These are phyloP conservation scores for Tolypocladium tropicale DNA, from an alignment of 2,329 filamentous ascomycete species.

Conservation along the genomic window DNA sequence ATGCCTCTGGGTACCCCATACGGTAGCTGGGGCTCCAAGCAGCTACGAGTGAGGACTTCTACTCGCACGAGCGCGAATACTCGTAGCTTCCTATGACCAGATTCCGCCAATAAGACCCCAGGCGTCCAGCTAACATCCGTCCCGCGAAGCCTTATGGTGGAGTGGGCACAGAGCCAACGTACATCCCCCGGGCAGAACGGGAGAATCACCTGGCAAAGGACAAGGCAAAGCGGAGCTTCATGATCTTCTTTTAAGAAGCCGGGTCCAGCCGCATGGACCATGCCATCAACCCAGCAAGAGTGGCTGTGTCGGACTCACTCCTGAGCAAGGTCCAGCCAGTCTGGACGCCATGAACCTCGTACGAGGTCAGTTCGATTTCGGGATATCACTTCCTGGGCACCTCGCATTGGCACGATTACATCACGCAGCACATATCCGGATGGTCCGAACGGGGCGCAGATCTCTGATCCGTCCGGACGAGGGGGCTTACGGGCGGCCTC, in stretches of 20 bases:
- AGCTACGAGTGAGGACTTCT: not conserved
- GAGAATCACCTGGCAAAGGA: not conserved
- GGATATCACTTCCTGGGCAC: not conserved
- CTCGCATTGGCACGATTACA: not conserved
- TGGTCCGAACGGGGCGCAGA: not conserved
- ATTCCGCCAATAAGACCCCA: not conserved
- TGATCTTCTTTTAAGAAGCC: not conserved
- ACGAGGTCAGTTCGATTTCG: not conserved
- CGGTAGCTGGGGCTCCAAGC: not conserved
- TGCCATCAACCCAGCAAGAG: not conserved
- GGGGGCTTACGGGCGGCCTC: not conserved
- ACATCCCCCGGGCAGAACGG: not conserved
- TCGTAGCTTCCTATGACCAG: not conserved
- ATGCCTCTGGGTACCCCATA: not conserved
- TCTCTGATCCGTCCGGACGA: not conserved
- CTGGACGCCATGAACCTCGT: not conserved
- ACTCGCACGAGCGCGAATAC: too few species aligned
- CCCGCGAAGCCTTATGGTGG: not conserved
- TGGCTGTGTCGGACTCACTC: not conserved
- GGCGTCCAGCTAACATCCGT: not conserved
- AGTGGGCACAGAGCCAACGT: not conserved
- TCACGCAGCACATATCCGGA: not conserved
- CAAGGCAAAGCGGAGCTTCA: not conserved
- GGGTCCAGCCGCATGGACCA: not conserved
- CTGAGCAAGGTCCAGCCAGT: not conserved